phyloP scores from a whole-genome alignment of 148 eudicot species.

The Spergularia bocconei region DNA sequence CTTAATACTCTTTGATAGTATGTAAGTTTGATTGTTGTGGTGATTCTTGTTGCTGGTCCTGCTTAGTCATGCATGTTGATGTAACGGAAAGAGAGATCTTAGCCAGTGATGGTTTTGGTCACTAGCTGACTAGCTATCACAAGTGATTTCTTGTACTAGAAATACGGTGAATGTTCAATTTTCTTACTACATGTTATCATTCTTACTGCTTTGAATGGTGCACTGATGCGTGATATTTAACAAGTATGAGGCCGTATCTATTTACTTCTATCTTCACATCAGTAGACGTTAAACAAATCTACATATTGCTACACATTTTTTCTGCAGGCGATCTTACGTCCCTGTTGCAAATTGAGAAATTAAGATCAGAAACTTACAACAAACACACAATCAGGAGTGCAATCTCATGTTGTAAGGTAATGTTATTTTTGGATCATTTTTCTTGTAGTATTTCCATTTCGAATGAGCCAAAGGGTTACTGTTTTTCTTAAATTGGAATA shows the following conservation, averaged over 20 bases:
- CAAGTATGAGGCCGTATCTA: background rate
- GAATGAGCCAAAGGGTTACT: too few relatives aligned
- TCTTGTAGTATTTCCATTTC: background rate
- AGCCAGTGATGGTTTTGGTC: too few relatives aligned
- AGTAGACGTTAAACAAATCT: background rate
- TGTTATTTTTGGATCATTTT: background rate
- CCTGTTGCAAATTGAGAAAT: slow-evolving; percentile 78
- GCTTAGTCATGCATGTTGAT: too few relatives aligned
- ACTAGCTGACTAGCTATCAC: too few relatives aligned
- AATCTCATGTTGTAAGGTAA: slow-evolving; percentile 87
- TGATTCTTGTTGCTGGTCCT: too few relatives aligned
- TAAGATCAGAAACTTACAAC: slow-evolving; percentile 65
- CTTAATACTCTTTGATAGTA: too few relatives aligned
- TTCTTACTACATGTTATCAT: background rate
- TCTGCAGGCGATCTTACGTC: slow-evolving; percentile 70
- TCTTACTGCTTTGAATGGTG: background rate
- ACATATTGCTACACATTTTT: background rate
- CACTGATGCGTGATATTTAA: background rate
- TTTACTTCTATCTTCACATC: background rate
- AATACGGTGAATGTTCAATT: background rate
- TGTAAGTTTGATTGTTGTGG: too few relatives aligned
- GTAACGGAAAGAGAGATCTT: too few relatives aligned
- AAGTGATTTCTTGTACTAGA: background rate
- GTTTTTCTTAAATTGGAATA: too few relatives aligned
- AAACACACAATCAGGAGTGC: slow-evolving; percentile 65